Evolutionary conservation across 2,329 filamentous ascomycete species (phyloP).

Genomic region (Colletotrichum gloeosporioides): DNA sequence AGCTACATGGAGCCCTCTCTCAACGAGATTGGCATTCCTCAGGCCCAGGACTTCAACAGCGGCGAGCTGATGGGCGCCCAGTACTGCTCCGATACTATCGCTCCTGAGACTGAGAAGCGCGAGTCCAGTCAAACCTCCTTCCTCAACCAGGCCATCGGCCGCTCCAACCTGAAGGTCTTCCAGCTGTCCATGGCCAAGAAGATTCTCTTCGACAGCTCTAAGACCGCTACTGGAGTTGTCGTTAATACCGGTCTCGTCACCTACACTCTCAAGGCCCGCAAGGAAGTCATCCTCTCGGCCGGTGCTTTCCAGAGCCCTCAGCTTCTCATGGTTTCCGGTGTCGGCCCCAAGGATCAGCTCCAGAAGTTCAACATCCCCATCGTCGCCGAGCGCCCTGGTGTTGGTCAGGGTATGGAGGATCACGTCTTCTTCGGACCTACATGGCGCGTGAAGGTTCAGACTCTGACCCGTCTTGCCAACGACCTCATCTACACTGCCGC

Average conservation of each 20-base stretch:
- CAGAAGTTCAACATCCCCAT: constrained; percentile 44
- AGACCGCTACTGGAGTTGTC: constrained; percentile 44
- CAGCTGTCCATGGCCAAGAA: constrained; percentile 45
- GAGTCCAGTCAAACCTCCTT: constrained; percentile 29
- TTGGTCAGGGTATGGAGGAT: constrained; percentile 80
- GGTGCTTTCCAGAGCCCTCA: constrained; percentile 84
- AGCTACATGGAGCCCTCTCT: constrained; percentile 35
- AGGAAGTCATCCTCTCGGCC: constrained; percentile 79
- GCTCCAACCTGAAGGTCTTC: constrained; percentile 43
- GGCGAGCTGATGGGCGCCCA: constrained; percentile 44
- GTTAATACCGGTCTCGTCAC: constrained; percentile 28
- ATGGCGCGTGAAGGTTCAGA: constrained; percentile 24
- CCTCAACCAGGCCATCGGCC: constrained; percentile 23
- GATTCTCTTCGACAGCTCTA: constrained; percentile 46
- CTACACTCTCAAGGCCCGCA: constrained; percentile 29
- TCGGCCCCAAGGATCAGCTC: constrained; percentile 47
- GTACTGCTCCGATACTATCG: constrained; percentile 30
- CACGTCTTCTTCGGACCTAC: constrained; percentile 64
- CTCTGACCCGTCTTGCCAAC: constrained; percentile 16
- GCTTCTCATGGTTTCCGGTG: constrained; percentile 61
- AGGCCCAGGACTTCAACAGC: constrained; percentile 39
- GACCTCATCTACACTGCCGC: neutral
- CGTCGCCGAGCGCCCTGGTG: constrained; percentile 64
- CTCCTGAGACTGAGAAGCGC: constrained; percentile 29
- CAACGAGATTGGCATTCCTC: constrained; percentile 43